phyloP scores from a whole-genome alignment of 768 basidiomycete species.

The Leccinum aurantiacum region DNA sequence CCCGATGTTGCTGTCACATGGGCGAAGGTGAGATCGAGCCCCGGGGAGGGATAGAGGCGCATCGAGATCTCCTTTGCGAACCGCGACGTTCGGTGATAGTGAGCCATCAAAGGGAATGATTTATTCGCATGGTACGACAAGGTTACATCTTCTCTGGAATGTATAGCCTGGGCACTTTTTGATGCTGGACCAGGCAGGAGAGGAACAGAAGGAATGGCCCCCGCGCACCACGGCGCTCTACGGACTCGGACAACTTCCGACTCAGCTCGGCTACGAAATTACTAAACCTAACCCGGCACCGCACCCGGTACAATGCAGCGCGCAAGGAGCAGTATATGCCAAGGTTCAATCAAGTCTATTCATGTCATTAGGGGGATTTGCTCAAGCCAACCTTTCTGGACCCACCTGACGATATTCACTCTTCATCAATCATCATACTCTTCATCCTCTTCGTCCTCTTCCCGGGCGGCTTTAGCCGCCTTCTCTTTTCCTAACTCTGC shows the following conservation, averaged over 20 bases:
- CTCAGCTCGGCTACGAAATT: no score
- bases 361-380: neutral
- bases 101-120: constrained; percentile 55
- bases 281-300: no score
- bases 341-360: neutral
- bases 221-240: no score
- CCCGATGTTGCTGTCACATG: constrained; percentile 25
- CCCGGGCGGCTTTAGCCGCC: constrained; percentile 39
- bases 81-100: constrained; percentile 51
- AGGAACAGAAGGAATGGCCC: no score
- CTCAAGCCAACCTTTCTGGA: neutral
- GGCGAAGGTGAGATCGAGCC: constrained; percentile 42
- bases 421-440: constrained; percentile 35
- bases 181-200: no score
- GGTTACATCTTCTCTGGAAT: neutral
- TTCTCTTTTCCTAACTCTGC: constrained; percentile 62
- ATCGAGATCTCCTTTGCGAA: constrained; percentile 40
- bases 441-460: constrained; percentile 50
- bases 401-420: neutral
- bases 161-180: no score
- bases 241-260: no score
- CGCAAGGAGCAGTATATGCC: neutral
- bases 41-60: constrained; percentile 35
- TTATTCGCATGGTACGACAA: constrained; percentile 40
- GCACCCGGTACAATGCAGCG: neutral